phyloP scores from a whole-genome alignment of 164 flowering plant species.

The Magnolia kwangsiensis region DNA sequence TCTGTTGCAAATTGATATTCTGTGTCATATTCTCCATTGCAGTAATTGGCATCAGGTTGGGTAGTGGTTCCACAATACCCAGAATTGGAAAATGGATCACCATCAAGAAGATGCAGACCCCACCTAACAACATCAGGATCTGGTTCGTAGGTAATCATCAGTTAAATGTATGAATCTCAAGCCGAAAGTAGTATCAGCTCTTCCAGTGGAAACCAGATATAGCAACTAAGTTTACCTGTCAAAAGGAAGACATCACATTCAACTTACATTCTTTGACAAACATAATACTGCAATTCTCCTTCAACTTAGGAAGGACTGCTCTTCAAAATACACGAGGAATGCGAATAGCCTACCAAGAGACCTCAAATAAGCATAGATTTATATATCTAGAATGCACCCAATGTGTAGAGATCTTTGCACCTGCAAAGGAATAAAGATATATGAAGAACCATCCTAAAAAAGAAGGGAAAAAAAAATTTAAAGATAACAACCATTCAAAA shows the following conservation, averaged over 20 bases:
- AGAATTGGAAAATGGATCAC: constrained; percentile 35
- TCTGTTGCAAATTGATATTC: constrained; percentile 33
- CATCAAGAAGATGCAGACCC: constrained; percentile 69
- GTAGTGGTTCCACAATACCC: constrained; percentile 38
- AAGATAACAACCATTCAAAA: too few species aligned
- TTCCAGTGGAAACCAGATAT: background rate
- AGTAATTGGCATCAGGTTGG: constrained; percentile 35
- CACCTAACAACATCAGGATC: constrained; percentile 79
- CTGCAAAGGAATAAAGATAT: background rate
- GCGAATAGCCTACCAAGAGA: background rate
- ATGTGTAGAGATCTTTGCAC: background rate
- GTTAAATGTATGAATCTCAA: background rate
- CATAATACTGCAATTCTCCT: background rate
- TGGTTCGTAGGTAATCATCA: constrained; percentile 46
- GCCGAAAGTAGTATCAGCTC: background rate
- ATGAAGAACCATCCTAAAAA: background rate
- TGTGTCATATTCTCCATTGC: constrained; percentile 31
- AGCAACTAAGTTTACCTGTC: background rate
- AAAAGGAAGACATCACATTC: background rate
- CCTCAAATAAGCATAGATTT: background rate
- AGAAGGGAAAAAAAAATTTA: too few species aligned
- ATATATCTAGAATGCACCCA: background rate
- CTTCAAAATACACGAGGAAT: background rate
- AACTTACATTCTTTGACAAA: background rate
- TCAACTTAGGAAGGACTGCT: background rate